Evolutionary conservation across 768 basidiomycete species (phyloP), one percentile per base, ranked within the genome.

Genomic region (Multifurca ochricompacta): DNA sequence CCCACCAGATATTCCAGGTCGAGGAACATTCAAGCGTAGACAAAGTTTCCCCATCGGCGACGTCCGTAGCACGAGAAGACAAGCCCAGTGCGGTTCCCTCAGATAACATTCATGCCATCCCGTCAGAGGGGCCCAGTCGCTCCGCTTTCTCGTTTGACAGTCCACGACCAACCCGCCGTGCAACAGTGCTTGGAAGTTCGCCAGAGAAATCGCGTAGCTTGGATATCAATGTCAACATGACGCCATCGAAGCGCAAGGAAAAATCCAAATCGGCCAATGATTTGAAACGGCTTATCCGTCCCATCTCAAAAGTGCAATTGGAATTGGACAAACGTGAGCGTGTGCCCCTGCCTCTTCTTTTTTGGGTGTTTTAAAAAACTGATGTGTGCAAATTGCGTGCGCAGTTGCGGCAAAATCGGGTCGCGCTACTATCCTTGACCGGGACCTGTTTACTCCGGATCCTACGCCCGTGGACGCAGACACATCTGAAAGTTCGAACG

Each of bases 261-360:
- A 85, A 84, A 71, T 80, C 78, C 52, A 77, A 73, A 62, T 82
- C 84, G 11, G 79, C 83, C 53, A 81, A 77, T 27, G 81, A 85
- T 57, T 63, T 89, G 25, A 74, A 81, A 39, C 69, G 77, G 36
- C 83, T 82, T 35, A 90, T 91, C 56, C 78, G 79, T 21, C 84
- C 86, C 27, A 65, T 88, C 37, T 72, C 79, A 6, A 71, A 76
- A 54, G 70, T 90, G 25, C 82, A 85, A 62, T 73, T 81, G 30
- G 85, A 89, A 62, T 66, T 87, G 14, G 74, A 77, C 59, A 77
- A 74, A 68, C 71, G 87, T 89, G 49, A 67, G 83, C n/a, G n/a
- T n/a, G n/a, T n/a, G n/a, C n/a, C n/a, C n/a, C n/a, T n/a, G n/a
- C n/a, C n/a, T n/a, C n/a, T n/a, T n/a, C n/a, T n/a, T n/a, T n/a